A percentile compares a stretch with the other conserved stretches of the same genome.
Evolutionary conservation across 176 grass and related monocot genomes (phyloP).

Genomic region (Carex kokanica): DNA sequence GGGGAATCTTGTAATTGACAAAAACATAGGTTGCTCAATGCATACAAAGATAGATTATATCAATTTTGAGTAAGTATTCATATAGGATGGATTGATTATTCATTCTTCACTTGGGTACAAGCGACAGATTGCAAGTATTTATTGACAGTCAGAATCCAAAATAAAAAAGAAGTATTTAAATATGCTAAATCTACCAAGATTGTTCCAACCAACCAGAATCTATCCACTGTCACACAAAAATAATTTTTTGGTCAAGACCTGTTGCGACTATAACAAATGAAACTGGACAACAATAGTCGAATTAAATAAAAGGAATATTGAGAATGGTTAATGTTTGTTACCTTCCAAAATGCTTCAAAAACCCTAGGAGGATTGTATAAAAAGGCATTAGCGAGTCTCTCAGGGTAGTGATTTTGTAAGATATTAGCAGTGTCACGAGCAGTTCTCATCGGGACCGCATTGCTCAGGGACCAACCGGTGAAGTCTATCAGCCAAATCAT

Average conservation of each 20-base stretch:
- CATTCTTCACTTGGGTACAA: background rate
- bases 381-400: conserved; percentile 64
- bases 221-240: background rate
- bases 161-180: background rate
- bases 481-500: conserved; percentile 92
- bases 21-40: background rate
- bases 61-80: background rate
- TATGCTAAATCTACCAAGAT: background rate
- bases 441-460: conserved; percentile 61
- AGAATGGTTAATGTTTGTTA: conserved; percentile 15
- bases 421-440: conserved; percentile 51
- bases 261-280: background rate
- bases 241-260: background rate
- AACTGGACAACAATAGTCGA: background rate
- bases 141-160: background rate
- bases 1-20: background rate
- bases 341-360: conserved; percentile 87
- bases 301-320: background rate
- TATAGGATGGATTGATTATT: background rate
- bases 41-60: background rate
- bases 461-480: conserved; percentile 73
- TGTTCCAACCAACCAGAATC: background rate
- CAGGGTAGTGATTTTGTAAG: conserved; percentile 84
- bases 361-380: conserved; percentile 77
- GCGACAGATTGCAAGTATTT: background rate